Conservation (phyloP, 1,284 basidiomycete genomes). For the Boletus sp. region DNA sequence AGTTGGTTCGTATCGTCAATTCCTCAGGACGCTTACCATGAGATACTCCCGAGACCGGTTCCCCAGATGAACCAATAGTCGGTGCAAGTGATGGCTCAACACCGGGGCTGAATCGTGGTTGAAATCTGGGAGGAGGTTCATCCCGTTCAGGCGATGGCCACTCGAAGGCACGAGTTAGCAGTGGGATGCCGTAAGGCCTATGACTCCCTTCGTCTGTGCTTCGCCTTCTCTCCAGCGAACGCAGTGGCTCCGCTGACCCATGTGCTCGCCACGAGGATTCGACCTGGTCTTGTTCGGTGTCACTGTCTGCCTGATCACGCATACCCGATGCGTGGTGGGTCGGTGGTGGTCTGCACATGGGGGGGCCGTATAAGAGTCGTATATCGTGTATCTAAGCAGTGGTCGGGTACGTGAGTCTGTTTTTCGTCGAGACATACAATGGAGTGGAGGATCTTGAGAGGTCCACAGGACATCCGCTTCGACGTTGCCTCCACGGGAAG, state of each 20-base stretch:
- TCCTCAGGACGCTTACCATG: slow-evolving; percentile 18
- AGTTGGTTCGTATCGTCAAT: background rate
- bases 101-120: slow-evolving; percentile 9
- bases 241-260: slow-evolving; percentile 11
- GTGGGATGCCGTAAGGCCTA: slow-evolving; percentile 16
- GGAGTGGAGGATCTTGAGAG: slow-evolving; percentile 12
- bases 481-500: slow-evolving; percentile 6
- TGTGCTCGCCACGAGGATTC: slow-evolving; percentile 26
- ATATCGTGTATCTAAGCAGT: slow-evolving; percentile 9
- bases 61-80: slow-evolving; percentile 9
- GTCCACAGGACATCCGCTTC: slow-evolving; percentile 26
- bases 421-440: slow-evolving; percentile 17
- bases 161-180: slow-evolving; percentile 24
- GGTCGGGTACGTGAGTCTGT: slow-evolving; percentile 20
- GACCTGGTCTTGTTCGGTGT: slow-evolving; percentile 33
- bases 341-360: slow-evolving; percentile 24
- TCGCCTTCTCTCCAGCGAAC: slow-evolving; percentile 13
- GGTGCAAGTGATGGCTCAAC: slow-evolving; percentile 20
- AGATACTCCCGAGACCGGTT: slow-evolving; percentile 6
- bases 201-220: slow-evolving; percentile 18
- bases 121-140: slow-evolving; percentile 12
- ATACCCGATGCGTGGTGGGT: slow-evolving; percentile 8
- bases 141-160: slow-evolving; percentile 25
- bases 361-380: slow-evolving; percentile 5
- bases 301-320: slow-evolving; percentile 26